Base-by-base conservation (phyloP, 2,329 filamentous ascomycete species). In the Sporothrix curviconia region DNA sequence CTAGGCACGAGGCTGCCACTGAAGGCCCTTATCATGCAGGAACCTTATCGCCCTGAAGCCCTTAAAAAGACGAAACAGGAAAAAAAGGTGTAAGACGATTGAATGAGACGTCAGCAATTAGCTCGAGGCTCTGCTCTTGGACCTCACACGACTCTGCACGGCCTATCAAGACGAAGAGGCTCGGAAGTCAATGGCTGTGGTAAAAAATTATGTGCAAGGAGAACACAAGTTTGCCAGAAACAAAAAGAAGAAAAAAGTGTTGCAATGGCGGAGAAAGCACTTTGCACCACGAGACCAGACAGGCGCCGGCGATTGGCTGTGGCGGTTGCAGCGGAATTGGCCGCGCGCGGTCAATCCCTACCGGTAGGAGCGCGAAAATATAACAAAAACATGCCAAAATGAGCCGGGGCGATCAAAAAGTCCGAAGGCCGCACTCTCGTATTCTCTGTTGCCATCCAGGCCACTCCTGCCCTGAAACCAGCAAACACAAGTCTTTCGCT, bases 261-360 rank as follows among this genome's bases (percentile, higher is more conserved):
- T n/a, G 30, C 7, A 24, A 22, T 22, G 30, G 6, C 25, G 36
- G 4, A 24, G 3, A 8, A 19, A 8, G 17, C n/a, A 55, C 32
- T 28, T 17, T 36, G 34, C 32, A 19, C n/a, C 3, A 22, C 19
- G 32, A 25, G n/a, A 28, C 4, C n/a, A n/a, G 43, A 43, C 44
- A 43, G 49, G 54, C 22, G 43, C 54, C 22, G 49, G 54, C 25
- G 43, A 56, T 42, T 56, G 54, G 54, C 43, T 40, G 54, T 32
- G 24, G 54, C 36, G 49, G n/a, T n/a, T n/a, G 36, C 30, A 49
- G 9, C 30, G 30, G 28, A 28, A 30, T 12, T 44, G 22, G 22
- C 4, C n/a, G 5, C 22, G 4, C n/a, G n/a, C n/a, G n/a, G 6
- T 24, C 9, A 19, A 7, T 14, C 40, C 24, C 7, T n/a, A n/a